phyloP scores from a whole-genome alignment of 306 rosid genomes.

The Vicia faba region DNA sequence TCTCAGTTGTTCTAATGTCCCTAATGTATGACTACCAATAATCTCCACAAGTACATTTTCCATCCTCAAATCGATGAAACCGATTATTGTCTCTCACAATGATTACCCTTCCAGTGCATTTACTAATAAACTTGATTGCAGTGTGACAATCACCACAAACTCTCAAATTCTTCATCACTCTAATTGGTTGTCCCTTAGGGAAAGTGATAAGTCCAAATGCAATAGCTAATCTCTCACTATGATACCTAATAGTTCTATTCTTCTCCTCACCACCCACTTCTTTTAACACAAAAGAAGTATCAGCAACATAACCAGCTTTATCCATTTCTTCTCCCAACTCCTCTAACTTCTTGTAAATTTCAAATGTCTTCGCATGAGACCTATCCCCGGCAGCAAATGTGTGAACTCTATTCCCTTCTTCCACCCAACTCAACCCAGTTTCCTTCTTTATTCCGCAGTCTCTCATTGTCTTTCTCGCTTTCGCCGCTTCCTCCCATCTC shows the following conservation, averaged over 20 bases:
- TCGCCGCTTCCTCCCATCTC: constrained; percentile 86
- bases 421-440: constrained; percentile 90
- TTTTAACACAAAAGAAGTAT: constrained; percentile 76
- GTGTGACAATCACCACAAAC: constrained; percentile 92
- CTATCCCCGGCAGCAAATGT: constrained; percentile 77
- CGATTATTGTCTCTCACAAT: constrained; percentile 79
- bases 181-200: constrained; percentile 67
- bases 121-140: constrained; percentile 83
- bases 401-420: constrained; percentile 81
- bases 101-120: constrained; percentile 70
- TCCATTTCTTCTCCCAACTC: constrained; percentile 77
- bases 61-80: constrained; percentile 86
- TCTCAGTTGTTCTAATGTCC: not conserved
- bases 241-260: constrained; percentile 61
- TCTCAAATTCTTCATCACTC: constrained; percentile 89
- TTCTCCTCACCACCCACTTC: constrained; percentile 80
- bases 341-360: constrained; percentile 75
- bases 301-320: constrained; percentile 82
- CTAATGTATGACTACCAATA: constrained; percentile 60
- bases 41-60: constrained; percentile 83
- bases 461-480: constrained; percentile 66
- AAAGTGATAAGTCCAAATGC: constrained; percentile 76
- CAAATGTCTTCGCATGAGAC: constrained; percentile 54
- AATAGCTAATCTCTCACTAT: constrained; percentile 86
- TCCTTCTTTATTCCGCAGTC: constrained; percentile 80